Conservation (phyloP, 495 filamentous ascomycete species). For the Jackrogersella minutella region DNA sequence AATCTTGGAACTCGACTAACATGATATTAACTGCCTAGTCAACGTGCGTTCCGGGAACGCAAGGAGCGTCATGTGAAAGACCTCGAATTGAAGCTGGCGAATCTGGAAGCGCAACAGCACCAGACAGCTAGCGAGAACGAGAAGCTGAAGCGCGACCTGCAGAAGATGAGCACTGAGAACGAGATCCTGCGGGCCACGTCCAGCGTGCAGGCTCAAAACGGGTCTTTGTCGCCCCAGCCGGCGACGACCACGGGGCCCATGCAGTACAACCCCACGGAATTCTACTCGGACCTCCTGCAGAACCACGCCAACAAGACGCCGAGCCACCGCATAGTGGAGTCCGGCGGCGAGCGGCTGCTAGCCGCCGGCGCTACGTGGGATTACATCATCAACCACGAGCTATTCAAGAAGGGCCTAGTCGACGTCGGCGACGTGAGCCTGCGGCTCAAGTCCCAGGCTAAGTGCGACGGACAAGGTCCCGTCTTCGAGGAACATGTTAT, state of each 20-base stretch:
- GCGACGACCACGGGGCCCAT: slow-evolving; percentile 69
- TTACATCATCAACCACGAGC: slow-evolving; percentile 80
- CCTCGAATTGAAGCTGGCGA: slow-evolving; percentile 84
- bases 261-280: slow-evolving; percentile 77
- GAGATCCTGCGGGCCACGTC: slow-evolving; percentile 89
- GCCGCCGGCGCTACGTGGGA: slow-evolving; percentile 90
- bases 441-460: slow-evolving; percentile 74
- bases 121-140: slow-evolving; percentile 72
- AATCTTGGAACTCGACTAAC: slow-evolving; percentile 22
- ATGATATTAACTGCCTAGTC: slow-evolving; percentile 60
- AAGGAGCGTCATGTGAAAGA: slow-evolving; percentile 95
- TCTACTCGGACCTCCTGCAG: slow-evolving; percentile 64
- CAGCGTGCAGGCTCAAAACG: slow-evolving; percentile 40
- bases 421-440: slow-evolving; percentile 83
- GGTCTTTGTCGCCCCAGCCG: slow-evolving; percentile 37
- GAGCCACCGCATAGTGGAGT: slow-evolving; percentile 74
- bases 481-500: slow-evolving; percentile 85
- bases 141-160: slow-evolving; percentile 81
- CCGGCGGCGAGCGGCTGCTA: slow-evolving; percentile 78
- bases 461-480: slow-evolving; percentile 90
- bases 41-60: slow-evolving; percentile 95
- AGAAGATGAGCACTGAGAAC: slow-evolving; percentile 85
- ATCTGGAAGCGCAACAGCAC: slow-evolving; percentile 66
- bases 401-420: slow-evolving; percentile 82
- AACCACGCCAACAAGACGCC: slow-evolving; percentile 65